Percentiles rank a stretch among this genome's conserved stretches.
These are phyloP conservation scores for Alectoria sarmentosa DNA, from an alignment of 495 filamentous ascomycete genomes.

Conservation along the genomic window DNA sequence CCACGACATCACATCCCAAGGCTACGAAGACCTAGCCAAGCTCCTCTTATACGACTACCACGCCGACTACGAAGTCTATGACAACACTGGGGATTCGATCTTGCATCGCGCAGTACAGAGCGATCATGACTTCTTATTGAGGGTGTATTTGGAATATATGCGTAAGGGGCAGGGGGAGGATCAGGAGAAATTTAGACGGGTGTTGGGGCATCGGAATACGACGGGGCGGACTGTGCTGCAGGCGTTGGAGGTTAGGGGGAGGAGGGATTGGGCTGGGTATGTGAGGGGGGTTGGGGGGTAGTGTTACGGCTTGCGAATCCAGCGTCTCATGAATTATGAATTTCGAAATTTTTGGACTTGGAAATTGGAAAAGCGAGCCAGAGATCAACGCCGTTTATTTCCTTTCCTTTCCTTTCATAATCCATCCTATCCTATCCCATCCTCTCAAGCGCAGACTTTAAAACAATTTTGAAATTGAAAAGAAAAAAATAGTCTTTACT, in stretches of 20 bases:
- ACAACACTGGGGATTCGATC: constrained; percentile 12
- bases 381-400: too few species aligned
- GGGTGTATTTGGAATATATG: constrained; percentile 10
- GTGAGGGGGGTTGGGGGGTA: not conserved
- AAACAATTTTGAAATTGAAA: too few species aligned
- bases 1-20: not conserved
- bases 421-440: too few species aligned
- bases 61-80: constrained; percentile 11
- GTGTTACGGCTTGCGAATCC: not conserved
- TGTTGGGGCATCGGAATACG: constrained; percentile 1
- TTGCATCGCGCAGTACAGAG: constrained; percentile 9
- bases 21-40: constrained; percentile 7
- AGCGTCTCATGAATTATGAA: not conserved
- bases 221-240: constrained; percentile 7
- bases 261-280: constrained; percentile 1
- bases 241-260: constrained; percentile 4
- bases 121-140: constrained; percentile 5
- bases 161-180: not conserved
- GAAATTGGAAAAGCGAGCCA: too few species aligned
- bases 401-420: too few species aligned
- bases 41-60: constrained; percentile 2
- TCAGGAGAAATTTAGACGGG: constrained; percentile 2
- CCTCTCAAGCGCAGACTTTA: too few species aligned
- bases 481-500: too few species aligned
- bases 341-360: not conserved